Base-by-base conservation (phyloP, 2,329 filamentous ascomycete genomes). In the Macrophomina phaseolina region DNA sequence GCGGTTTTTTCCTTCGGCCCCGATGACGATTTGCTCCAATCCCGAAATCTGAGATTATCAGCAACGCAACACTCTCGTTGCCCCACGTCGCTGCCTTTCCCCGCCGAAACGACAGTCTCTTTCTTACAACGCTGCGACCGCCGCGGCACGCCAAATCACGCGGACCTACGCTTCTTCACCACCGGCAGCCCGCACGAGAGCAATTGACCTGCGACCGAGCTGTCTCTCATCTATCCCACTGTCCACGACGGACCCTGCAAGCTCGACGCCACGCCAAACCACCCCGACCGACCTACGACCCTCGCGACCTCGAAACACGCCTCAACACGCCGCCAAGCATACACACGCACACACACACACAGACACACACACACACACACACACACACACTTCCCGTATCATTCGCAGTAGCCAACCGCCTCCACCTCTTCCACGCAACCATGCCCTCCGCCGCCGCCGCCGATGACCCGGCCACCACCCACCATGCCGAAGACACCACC, bases 21-120 rank as follows among this genome's bases (percentile, higher is more conserved):
- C 58, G 42, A 62, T 62, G 58, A 62, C 58, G 58, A 23, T 30
- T 49, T 18, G 55, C 38, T n/a, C 56, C 45, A 36, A 55, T 38
- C 34, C 23, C 32, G 38, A 40, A 55, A 11, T 40, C 52, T 45
- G 48, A 34, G 18, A 38, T 48, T 38, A 28, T 38, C 45, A 45
- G n/a, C 40, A 30, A 36, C 6, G 11, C 36, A 38, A 38, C 36
- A 14, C 23, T 23, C 23, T 23, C 28, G 28, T 30, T n/a, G 28
- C 58, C 58, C 58, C 58, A 45, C 58, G 58, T 38, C n/a, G 45
- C 46, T 11, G 30, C 12, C 4, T n/a, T 9, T 49, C 30, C 11
- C 18, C 42, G 16, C 30, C 32, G 40, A 61, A 23, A 48, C 28
- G n/a, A 0, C 52, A 6, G 2, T 16, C 8, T 9, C 32, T 5